Base-by-base conservation (phyloP, 495 filamentous ascomycete genomes). In the Penicillium ucsense region DNA sequence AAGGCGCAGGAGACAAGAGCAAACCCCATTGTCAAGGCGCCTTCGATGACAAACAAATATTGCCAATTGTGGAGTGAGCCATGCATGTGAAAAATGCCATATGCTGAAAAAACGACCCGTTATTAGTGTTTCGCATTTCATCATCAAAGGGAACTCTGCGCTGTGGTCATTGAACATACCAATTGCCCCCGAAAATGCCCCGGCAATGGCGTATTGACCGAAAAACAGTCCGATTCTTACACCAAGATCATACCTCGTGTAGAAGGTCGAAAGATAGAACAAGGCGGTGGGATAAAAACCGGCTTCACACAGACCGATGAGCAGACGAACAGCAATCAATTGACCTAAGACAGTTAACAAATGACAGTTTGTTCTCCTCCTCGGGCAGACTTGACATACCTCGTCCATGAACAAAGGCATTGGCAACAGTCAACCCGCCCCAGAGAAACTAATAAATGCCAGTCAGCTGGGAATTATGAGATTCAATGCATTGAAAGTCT, bases 161-260 rank as follows among this genome's bases (percentile, higher is more conserved):
- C 8, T 33, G 27, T 5, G n/a, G 7, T 9, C 20, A 8, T 44
- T 20, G n/a, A 11, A 44, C 41, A 4, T 44, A 44, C 41, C 10
- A 20, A 44, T 44, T 32, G 41, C 41, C 32, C 41, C 41, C 6
- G 41, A 44, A 31, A 82, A 68, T 2, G 78, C 79, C 3, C 76
- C 78, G 6, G 78, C 78, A 36, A 81, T 62, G 5, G 79, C 79
- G 51, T 72, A 79, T 53, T 79, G 75, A 7, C 79, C 77, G 47
- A 74, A 82, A 50, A 81, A 82, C 38, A 80, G 49, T 27, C 60
- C 71, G 8, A 81, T 59, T 3, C 78, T 63, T 11, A 60, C 58
- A 3, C 66, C 78, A 39, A 81, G 73, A 45, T 80, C 77, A 52
- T 63, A 79, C 2, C 77, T 66, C 6, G 73, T 70, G 48, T 81